Evolutionary conservation across 1,284 basidiomycete genomes (phyloP), one percentile per base, ranked within the genome.

Genomic region (Pseudozyma sp.): DNA sequence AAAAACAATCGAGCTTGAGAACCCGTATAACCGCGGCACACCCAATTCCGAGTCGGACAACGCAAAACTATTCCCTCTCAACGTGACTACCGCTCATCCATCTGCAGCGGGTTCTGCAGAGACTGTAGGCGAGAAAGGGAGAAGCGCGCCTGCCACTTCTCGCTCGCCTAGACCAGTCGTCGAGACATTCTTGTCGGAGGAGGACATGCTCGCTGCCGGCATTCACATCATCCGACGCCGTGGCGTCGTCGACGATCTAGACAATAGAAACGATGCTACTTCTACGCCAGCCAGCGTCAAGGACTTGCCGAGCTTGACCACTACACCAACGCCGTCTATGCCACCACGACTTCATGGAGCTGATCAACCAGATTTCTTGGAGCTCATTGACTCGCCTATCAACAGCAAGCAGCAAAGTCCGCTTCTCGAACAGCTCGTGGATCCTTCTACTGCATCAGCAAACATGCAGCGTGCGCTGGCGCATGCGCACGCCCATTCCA

Each of bases 151-250:
- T 5, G 43, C 40, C 0, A 34, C 51, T 19, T 38, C 59, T 14
- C 58, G 58, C 3, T 66, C 63, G 1, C 52, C 59, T 5, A 58
- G 52, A 2, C 57, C 66, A 14, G 36, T 59, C 10, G 55, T 66
- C 13, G 59, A 70, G 42, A 75, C 69, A 1, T 72, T 59, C 14
- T 25, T 72, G 40, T 60, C 59, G n/a, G 73, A 76, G 44, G 42
- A 76, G 42, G 69, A 76, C 47, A 76, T 76, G 69, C 50, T 65
- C 1, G 73, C 65, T 18, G 73, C 73, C 25, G 73, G 73, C 13
- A 70, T 76, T 18, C 73, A 76, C 47, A 59, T 76, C 49, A 76
- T 76, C 35, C 60, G 65, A 9, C 61, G 73, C 8, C 60, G 64
- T 13, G 62, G 65, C 44, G 54, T 31, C 25, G 25, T 6, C 25